These are phyloP conservation scores for Zhuliangozyma blackwelliae DNA, from an alignment of 1,139 yeast species.

Conservation along the genomic window DNA sequence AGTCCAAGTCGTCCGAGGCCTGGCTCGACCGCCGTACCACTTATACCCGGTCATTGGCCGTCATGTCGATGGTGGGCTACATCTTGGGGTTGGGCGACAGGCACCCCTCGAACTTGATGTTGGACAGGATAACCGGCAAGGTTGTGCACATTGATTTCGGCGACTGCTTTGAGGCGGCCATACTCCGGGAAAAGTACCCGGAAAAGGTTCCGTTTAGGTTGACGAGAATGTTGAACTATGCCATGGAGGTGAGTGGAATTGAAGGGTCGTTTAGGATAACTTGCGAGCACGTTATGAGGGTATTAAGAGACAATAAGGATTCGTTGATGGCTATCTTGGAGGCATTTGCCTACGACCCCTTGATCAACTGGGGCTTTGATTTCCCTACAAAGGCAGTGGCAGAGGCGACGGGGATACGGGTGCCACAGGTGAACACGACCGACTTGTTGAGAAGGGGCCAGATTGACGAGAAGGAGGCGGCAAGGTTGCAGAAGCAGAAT, in stretches of 20 bases:
- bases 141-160: slow-evolving; percentile 98
- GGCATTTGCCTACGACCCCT: slow-evolving; percentile 98
- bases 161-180: slow-evolving; percentile 98
- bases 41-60: slow-evolving; percentile 92
- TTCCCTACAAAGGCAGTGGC: slow-evolving; percentile 78
- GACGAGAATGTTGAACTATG: slow-evolving; percentile 95
- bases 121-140: slow-evolving; percentile 90
- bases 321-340: slow-evolving; percentile 97
- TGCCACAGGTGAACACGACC: slow-evolving; percentile 61
- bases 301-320: slow-evolving; percentile 87
- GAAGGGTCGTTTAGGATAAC: slow-evolving; percentile 97
- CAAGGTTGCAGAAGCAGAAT: slow-evolving; percentile 64
- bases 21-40: slow-evolving; percentile 98
- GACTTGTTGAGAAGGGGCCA: slow-evolving; percentile 71
- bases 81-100: slow-evolving; percentile 95
- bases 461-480: slow-evolving; percentile 73
- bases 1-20: slow-evolving; percentile 92
- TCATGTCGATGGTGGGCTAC: slow-evolving; percentile 98
- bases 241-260: slow-evolving; percentile 98
- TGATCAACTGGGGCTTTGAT: slow-evolving; percentile 98
- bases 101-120: slow-evolving; percentile 95
- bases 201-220: slow-evolving; percentile 97
- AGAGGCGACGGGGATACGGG: slow-evolving; percentile 65
- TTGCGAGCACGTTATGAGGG: slow-evolving; percentile 96
- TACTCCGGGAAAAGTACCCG: slow-evolving; percentile 91